Base-by-base conservation (phyloP, 768 basidiomycete genomes). In the Kwoniella heveanensis region DNA sequence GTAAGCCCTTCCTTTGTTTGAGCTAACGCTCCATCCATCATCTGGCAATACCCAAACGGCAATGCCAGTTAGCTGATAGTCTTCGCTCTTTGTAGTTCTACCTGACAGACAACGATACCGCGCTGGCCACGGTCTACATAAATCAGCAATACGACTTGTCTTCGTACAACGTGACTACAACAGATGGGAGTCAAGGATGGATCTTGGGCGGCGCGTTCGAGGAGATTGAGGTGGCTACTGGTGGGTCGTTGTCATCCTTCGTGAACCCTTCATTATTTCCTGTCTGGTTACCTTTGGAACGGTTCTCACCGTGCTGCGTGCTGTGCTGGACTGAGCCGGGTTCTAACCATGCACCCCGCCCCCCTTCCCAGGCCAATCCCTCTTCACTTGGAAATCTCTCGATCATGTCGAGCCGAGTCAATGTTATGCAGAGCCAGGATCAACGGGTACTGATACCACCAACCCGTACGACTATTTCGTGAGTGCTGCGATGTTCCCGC, bases 311-410 rank as follows among this genome's bases (percentile, higher is more conserved):
- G n/a, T n/a, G n/a, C n/a, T n/a, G n/a, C n/a, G n/a, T n/a, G n/a
- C n/a, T n/a, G n/a, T n/a, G n/a, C n/a, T n/a, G n/a, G n/a, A n/a
- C n/a, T n/a, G n/a, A n/a, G n/a, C n/a, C n/a, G n/a, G n/a, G n/a
- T n/a, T n/a, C n/a, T n/a, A n/a, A n/a, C n/a, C n/a, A n/a, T n/a
- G n/a, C n/a, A n/a, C n/a, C n/a, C n/a, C n/a, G n/a, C n/a, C n/a
- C n/a, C n/a, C n/a, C n/a, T n/a, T n/a, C n/a, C 19, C 15, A 68
- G 67, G 68, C 62, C 25, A 65, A n/a, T 48, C 67, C 2, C 7
- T 78, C 25, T 78, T 76, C 51, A 66, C 65, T 15, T 78, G 77
- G 77, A 55, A 51, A 22, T 57, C 69, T 12, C 61, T 76, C 7
- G 71, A 71, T 17, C 73, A 74, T 30, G 52, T 78, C 47, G 32